Conservation (phyloP, 2,329 filamentous ascomycete species). For the Aspergillus sp. region DNA sequence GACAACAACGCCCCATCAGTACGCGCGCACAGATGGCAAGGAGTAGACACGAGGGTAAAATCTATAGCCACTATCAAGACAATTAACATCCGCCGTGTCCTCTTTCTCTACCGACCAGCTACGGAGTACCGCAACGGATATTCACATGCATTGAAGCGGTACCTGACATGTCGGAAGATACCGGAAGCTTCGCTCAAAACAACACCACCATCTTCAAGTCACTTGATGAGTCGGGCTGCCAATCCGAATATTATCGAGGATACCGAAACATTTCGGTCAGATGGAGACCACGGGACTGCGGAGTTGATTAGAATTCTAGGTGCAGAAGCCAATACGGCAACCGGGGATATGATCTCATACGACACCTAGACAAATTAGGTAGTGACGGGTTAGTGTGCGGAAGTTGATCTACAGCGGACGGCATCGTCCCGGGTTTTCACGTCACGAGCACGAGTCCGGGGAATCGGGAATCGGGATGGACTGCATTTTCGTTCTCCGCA, state of each 20-base stretch:
- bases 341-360: background rate
- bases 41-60: too few species aligned
- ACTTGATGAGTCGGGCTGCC: background rate
- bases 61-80: too few species aligned
- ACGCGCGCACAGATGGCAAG: too few species aligned
- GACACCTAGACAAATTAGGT: background rate
- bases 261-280: background rate
- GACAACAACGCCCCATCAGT: too few species aligned
- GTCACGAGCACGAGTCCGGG: background rate
- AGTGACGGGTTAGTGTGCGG: background rate
- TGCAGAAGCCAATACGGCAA: background rate
- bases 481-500: background rate
- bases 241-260: background rate
- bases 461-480: too few species aligned
- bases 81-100: too few species aligned
- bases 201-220: background rate
- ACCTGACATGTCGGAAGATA: background rate
- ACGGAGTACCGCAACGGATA: background rate
- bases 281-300: background rate
- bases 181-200: background rate
- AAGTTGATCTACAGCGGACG: background rate
- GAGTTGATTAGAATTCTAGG: background rate
- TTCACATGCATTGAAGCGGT: background rate
- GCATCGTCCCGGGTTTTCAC: background rate
- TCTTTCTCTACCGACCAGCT: background rate